Conservation (phyloP, 345 rosid genomes). For the Populus nigra region DNA sequence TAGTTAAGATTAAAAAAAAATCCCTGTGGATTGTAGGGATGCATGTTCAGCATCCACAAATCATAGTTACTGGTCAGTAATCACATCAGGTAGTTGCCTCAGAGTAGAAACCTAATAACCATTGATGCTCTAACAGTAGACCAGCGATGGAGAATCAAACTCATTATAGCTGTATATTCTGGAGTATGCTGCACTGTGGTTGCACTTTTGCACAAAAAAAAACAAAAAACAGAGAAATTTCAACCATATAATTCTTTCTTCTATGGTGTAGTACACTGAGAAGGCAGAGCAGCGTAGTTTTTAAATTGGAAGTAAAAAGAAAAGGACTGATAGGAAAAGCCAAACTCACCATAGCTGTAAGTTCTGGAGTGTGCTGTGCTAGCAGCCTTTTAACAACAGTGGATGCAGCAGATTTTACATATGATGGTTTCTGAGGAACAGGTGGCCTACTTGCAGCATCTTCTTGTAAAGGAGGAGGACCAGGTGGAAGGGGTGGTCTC, state of each 20-base stretch:
- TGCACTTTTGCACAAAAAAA: neutral
- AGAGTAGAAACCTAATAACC: neutral
- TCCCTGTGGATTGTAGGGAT: neutral
- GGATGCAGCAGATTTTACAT: constrained; percentile 94
- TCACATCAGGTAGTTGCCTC: neutral
- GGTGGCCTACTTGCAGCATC: constrained; percentile 48
- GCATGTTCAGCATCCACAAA: neutral
- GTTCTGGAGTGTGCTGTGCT: constrained; percentile 98
- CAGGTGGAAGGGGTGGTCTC: constrained; percentile 98
- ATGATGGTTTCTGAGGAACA: constrained; percentile 83
- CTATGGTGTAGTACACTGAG: neutral
- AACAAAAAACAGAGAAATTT: neutral
- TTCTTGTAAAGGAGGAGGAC: constrained; percentile 76
- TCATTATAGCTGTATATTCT: neutral
- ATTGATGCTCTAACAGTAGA: neutral
- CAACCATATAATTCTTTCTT: neutral
- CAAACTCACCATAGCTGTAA: constrained; percentile 80
- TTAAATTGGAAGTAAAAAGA: neutral
- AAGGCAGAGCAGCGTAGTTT: neutral
- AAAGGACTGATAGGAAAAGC: neutral
- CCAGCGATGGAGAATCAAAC: neutral
- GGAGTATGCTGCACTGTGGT: neutral
- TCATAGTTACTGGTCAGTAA: neutral
- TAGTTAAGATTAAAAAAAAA: neutral
- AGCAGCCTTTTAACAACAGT: constrained; percentile 96